Evolutionary conservation across 768 basidiomycete genomes (phyloP), one percentile per base, ranked within the genome.

Genomic region (Xerocomellus amylosporus): DNA sequence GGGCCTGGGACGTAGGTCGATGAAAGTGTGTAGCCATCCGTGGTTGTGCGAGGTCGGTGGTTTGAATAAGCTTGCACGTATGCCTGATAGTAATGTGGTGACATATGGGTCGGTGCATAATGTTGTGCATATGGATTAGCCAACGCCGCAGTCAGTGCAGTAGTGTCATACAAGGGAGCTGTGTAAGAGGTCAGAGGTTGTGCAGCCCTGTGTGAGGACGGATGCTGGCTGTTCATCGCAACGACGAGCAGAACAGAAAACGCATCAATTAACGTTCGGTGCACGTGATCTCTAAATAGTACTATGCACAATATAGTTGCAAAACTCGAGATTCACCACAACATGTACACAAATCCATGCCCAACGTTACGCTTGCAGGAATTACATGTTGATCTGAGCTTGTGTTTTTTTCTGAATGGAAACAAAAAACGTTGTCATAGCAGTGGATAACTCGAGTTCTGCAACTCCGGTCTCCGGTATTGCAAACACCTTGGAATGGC

Each of bases 71-170:
- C 67, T 58, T 79, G 79, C 57, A 72, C 53, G 59, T 82, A 82
- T 22, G 81, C 82, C 60, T 83, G 82, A 20, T 77, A 76, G 73
- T 84, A 83, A 61, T 84, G 82, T 17, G 75, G 68, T 37, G 79
- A 79, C 43, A 63, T 46, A 45, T 69, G 64, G n/a, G 64, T 49
- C 34, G 68, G 68, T 53, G 66, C 64, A 64, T 64, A 44, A 20
- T 59, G 49, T 50, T 64, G 70, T 5, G 62, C 58, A 41, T 70
- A 70, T 17, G 69, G 69, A 28, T 73, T 72, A 17, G 59, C 49
- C 58, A 71, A 43, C 38, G 64, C 61, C 0, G 61, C 58, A 4
- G 66, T 66, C 5, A 71, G 53, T n/a, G 54, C 52, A 10, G 60
- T 58, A 7, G 68, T 70, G 39, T 68, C 59, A 36, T 61, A 64